Percentiles rank a stretch among this genome's conserved stretches.
phyloP scores from a whole-genome alignment of 306 rosid species.

The Biancaea sappan region DNA sequence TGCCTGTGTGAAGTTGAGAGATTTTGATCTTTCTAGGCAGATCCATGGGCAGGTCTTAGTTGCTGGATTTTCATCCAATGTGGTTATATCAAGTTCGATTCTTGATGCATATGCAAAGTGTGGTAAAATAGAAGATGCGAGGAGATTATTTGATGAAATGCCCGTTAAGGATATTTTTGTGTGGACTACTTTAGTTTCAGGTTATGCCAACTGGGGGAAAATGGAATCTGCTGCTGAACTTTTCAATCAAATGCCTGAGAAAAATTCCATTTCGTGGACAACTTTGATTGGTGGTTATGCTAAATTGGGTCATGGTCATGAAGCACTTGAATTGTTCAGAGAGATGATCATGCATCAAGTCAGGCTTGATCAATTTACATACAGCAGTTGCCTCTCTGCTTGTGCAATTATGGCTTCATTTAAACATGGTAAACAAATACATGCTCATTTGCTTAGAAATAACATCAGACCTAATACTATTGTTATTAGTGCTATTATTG shows the following conservation, averaged over 20 bases:
- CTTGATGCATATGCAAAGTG: slow-evolving; percentile 82
- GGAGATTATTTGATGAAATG: slow-evolving; percentile 68
- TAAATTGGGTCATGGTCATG: slow-evolving; percentile 65
- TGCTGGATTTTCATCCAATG: slow-evolving; percentile 65
- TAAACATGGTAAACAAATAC: slow-evolving; percentile 73
- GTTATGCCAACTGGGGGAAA: slow-evolving; percentile 65
- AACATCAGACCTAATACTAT: slow-evolving; percentile 63
- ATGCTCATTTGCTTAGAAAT: slow-evolving; percentile 57
- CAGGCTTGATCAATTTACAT: slow-evolving; percentile 81
- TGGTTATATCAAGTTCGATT: slow-evolving; percentile 69
- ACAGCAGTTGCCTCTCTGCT: slow-evolving; percentile 77
- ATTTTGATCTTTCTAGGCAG: slow-evolving; percentile 63
- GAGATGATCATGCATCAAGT: slow-evolving; percentile 56
- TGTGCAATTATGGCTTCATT: slow-evolving; percentile 68
- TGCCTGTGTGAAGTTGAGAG: slow-evolving; percentile 64
- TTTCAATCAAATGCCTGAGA: slow-evolving; percentile 70
- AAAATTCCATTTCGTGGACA: slow-evolving; percentile 79
- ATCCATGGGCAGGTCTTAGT: slow-evolving; percentile 81
- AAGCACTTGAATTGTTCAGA: slow-evolving; percentile 66
- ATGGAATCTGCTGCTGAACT: slow-evolving; percentile 64
- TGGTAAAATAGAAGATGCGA: slow-evolving; percentile 60
- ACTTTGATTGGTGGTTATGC: slow-evolving; percentile 71
- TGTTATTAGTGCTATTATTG: slow-evolving; percentile 74
- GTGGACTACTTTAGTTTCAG: slow-evolving; percentile 80
- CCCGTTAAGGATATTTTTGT: slow-evolving; percentile 60